Base-by-base conservation (phyloP, 352 stramenopile genomes). In the Phytopythium montanum region DNA sequence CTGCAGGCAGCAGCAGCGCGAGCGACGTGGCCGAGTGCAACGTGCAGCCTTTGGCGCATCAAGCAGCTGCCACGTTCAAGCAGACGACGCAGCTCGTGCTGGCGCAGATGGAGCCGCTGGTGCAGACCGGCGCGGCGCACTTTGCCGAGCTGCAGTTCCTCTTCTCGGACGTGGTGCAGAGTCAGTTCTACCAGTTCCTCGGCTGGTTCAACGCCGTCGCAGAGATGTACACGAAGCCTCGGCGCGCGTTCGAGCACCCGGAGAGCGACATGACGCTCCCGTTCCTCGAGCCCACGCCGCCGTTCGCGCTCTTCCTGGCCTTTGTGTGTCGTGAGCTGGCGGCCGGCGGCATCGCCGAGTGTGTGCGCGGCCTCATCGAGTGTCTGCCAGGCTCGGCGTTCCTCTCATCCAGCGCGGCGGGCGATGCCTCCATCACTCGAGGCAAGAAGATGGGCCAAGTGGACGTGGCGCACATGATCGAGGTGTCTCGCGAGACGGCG, bases 51-150 rank as follows among this genome's bases (percentile, higher is more conserved):
- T 56, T 88, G 41, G 85, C 79, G 0, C 70, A 86, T 18, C 68
- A 88, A 31, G 67, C 75, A n/a, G 79, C 77, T 13, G 75, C 59
- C 18, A 71, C 62, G 21, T 87, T 90, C 53, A 80, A 69, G 1
- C 73, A 91, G 13, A 87, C 85, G 70, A 90, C 93, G 73, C 83
- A 92, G 64, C 75, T 87, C 52, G 80, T 90, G 26, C 58, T 95
- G 41, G 76, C 73, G 18, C 83, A 91, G 65, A 90, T 92, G 80
- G 72, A 92, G 59, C 81, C 83, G 9, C 71, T 95, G 25, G 72
- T 90, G 18, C 76, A 86, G 63, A 90, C 76, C 16, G 83, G 83
- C 0, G 76, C 79, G 28, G 69, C 68, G 5, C 80, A 92, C 44
- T 57, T 95, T 44, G 69, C 68, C 2, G 81, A 92, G n/a, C 79